These are phyloP conservation scores for Fusarium sarcochroum DNA, from an alignment of 2,329 filamentous ascomycete species.

Conservation along the genomic window DNA sequence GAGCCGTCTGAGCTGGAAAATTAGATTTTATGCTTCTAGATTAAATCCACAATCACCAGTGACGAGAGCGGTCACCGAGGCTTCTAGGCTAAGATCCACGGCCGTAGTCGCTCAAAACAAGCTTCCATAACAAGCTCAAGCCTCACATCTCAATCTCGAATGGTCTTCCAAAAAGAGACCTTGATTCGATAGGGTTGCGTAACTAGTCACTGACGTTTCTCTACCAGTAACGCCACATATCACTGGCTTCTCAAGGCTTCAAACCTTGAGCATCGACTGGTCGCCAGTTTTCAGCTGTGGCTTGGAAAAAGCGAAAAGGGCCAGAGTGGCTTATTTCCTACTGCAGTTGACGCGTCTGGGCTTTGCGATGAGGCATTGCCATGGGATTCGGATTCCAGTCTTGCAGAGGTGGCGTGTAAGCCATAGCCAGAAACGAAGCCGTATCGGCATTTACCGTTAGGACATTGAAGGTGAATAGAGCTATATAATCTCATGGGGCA, in stretches of 20 bases:
- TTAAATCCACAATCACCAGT: too few species aligned
- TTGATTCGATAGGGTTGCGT: constrained; percentile 5
- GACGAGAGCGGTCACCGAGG: too few species aligned
- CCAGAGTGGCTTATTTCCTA: constrained; percentile 9
- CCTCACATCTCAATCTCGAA: constrained; percentile 17
- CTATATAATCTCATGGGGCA: constrained; percentile 4
- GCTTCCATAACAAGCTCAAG: not conserved
- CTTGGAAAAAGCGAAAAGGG: not conserved
- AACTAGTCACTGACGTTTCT: not conserved
- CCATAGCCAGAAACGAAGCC: not conserved
- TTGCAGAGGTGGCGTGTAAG: constrained; percentile 4
- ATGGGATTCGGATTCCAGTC: constrained; percentile 8
- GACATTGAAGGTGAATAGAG: not conserved
- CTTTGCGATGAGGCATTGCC: constrained; percentile 2
- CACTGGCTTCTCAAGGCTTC: constrained; percentile 7
- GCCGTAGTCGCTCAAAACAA: not conserved
- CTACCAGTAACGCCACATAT: constrained; percentile 13
- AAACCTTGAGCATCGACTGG: not conserved
- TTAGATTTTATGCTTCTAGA: too few species aligned
- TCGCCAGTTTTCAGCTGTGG: not conserved
- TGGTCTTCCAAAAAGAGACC: not conserved
- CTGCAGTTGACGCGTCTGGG: not conserved
- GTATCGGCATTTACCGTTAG: not conserved
- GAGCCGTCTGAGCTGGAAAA: too few species aligned
- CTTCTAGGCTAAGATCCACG: too few species aligned